Percentiles rank a stretch among this genome's conserved stretches.
These are phyloP conservation scores for Theileria orientalis DNA, from an alignment of 169 alveolate genomes.

Conservation along the genomic window DNA sequence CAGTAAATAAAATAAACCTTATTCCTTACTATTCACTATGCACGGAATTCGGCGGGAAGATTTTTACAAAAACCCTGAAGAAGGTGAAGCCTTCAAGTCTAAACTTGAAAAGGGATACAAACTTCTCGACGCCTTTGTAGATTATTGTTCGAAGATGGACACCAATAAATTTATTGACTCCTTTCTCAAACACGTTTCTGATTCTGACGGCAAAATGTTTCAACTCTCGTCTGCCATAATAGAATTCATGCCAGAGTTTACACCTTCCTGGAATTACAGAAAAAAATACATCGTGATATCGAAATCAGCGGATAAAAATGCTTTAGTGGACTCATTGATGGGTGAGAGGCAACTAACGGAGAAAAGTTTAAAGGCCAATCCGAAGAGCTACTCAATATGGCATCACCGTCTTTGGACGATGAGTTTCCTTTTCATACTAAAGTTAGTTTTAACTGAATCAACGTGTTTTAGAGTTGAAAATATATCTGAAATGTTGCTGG, in stretches of 20 bases:
- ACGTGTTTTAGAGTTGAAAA: neutral
- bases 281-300: constrained; percentile 28
- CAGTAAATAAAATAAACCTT: neutral
- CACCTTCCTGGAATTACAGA: constrained; percentile 65
- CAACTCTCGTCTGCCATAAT: constrained; percentile 42
- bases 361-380: constrained; percentile 37
- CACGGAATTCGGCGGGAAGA: constrained; percentile 56
- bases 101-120: constrained; percentile 50
- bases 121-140: constrained; percentile 50
- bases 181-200: neutral
- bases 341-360: constrained; percentile 17
- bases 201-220: constrained; percentile 47
- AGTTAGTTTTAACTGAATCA: neutral
- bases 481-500: constrained; percentile 21
- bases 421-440: constrained; percentile 25
- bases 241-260: constrained; percentile 65
- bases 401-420: constrained; percentile 58
- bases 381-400: constrained; percentile 62
- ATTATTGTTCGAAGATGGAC: constrained; percentile 23
- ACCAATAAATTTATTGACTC: neutral
- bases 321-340: constrained; percentile 4
- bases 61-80: constrained; percentile 61
- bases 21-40: constrained; percentile 3
- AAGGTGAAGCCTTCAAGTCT: constrained; percentile 18
- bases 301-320: neutral